Conservation (phyloP, 148 eudicot genomes). For the Heliosperma pusillum region DNA sequence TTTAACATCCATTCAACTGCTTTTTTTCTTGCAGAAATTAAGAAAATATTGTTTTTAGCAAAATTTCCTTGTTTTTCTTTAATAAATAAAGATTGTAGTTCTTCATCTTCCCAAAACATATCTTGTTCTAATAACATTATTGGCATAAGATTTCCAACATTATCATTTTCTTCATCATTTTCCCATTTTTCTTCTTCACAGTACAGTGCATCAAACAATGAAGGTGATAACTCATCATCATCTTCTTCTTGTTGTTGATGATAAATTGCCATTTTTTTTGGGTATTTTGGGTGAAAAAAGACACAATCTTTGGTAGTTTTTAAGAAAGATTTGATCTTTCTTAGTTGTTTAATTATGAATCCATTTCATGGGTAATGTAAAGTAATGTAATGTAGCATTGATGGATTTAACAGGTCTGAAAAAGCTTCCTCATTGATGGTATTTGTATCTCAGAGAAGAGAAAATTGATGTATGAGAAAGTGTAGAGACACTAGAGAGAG, state of each 20-base stretch:
- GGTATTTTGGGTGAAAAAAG: too few species aligned
- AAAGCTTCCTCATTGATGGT: slow-evolving; percentile 15
- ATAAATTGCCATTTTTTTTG: slow-evolving; percentile 34
- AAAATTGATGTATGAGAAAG: slow-evolving; percentile 13
- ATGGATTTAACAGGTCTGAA: slow-evolving; percentile 12
- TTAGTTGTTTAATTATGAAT: neutral
- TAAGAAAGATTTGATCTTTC: slow-evolving; percentile 1
- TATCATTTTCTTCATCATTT: slow-evolving; percentile 16
- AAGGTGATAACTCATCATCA: slow-evolving; percentile 27
- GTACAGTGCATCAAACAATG: slow-evolving; percentile 55
- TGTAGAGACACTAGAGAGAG: slow-evolving; percentile 16
- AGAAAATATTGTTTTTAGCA: neutral
- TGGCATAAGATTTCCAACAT: slow-evolving; percentile 5
- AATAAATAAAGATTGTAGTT: slow-evolving; percentile 45
- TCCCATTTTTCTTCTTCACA: slow-evolving; percentile 64
- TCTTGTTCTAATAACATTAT: slow-evolving; percentile 41
- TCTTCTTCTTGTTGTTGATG: slow-evolving; percentile 29
- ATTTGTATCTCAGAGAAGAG: slow-evolving; percentile 19
- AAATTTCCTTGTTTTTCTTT: slow-evolving; percentile 34
- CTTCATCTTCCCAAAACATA: slow-evolving; percentile 62
- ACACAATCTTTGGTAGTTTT: too few species aligned
- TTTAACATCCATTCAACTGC: slow-evolving; percentile 71
- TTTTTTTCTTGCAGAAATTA: slow-evolving; percentile 33
- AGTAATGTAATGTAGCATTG: neutral
- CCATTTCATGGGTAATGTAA: slow-evolving; percentile 6